Base-by-base conservation (phyloP, 345 rosid species). In the Psidium friedrichsthalianum region DNA sequence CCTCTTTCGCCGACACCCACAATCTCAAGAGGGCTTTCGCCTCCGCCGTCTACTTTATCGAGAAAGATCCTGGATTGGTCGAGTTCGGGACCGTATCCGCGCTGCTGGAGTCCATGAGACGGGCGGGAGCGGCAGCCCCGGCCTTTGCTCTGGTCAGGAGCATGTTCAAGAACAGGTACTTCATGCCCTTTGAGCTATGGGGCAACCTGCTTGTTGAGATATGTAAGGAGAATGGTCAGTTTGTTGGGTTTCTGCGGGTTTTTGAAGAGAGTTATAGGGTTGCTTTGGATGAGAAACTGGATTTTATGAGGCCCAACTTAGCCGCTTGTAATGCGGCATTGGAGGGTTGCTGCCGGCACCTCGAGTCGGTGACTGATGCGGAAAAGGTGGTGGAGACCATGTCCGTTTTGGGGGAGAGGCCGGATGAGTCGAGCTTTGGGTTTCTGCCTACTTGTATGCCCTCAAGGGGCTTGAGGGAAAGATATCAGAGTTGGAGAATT, bases 11-110 rank as follows among this genome's bases (percentile, higher is more conserved):
- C 49, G 93, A 88, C 83, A 88, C 88, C 18, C 98, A 90, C 85
- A 94, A 91, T 84, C 95, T 95, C 88, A 95, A 95, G 89, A 94
- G 99, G 88, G 99, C 99, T 5, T 97, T 95, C 89, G 98, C 96
- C 25, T 95, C 97, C 83, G 92, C 91, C 64, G 94, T 96, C 83
- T 97, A 92, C 83, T 88, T 92, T 15, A 88, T 95, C 51, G 97
- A 93, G 89, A 95, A 93, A 88, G 88, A 90, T 85, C 96, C 98
- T 9, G 84, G 76, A 56, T 84, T 91, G 82, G 83, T 97, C 3
- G 95, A 94, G 8, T 93, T 90, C 82, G 91, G 90, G 80, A 93
- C 98, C 1, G 86, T 93, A 8, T 85, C 57, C n/a, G 29, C 85
- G 10, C 91, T 97, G 88, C 74, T 97, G 89, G 86, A 55, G 51